Base-by-base conservation (phyloP, 2,329 filamentous ascomycete genomes). In the Calycina herbarum region DNA sequence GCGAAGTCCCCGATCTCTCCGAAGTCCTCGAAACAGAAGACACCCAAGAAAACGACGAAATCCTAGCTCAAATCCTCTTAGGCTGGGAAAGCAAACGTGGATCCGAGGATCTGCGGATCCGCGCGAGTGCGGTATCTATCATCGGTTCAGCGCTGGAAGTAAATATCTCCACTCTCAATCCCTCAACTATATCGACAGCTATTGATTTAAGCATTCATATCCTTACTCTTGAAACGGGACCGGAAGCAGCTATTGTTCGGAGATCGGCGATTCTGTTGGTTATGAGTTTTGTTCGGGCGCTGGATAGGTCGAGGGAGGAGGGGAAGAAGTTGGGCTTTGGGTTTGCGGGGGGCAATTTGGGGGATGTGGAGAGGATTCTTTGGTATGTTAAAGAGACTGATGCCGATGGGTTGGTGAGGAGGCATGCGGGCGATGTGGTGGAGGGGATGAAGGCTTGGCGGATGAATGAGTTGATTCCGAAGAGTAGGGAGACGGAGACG, bases 11-110 rank as follows among this genome's bases (percentile, higher is more conserved):
- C 0, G 80, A 83, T 63, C 73, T 83, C 15, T 77, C 79, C 31
- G 83, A 85, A 64, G 66, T 69, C 24, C 61, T 73, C 1, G 72
- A 72, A 5, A 38, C 35, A 11, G 29, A 42, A 0, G 70, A 73
- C 40, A 56, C 40, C 13, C 45, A 60, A 15, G 60, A 66, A n/a
- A 71, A 75, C 13, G 82, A 82, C 64, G 86, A 82, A 35, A 80
- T 83, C 58, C 74, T 89, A 13, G 78, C 81, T 27, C 80, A 82
- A 66, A 91, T 92, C 66, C 80, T 92, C 0, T 78, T 82, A 15
- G 89, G 88, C 0, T 92, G 90, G 90, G 83, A 89, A 69, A 83
- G 87, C 67, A 87, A 86, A 64, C 79, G 82, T 17, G 89, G 88
- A 0, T 82, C 83, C 66, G 90, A 93, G 74, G 90, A 93, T 72